Percentiles rank a stretch among this genome's conserved stretches.
phyloP scores from a whole-genome alignment of 345 rosid genomes.

The Aegle marmelos region DNA sequence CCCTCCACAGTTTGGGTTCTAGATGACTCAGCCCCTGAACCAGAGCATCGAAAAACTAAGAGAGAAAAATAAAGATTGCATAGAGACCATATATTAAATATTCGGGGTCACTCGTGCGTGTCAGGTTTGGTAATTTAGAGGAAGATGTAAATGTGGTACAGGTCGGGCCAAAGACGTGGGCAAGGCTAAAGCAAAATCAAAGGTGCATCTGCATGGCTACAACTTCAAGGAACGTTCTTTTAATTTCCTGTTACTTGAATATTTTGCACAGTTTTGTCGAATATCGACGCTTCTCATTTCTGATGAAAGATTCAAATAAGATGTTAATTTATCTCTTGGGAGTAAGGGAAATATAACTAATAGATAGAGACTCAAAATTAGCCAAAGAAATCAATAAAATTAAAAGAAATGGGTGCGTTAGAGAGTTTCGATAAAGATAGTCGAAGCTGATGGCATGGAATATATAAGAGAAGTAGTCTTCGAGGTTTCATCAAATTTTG shows the following conservation, averaged over 20 bases:
- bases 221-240: constrained; percentile 41
- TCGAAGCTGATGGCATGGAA: constrained; percentile 47
- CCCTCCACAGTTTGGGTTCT: no score
- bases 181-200: constrained; percentile 30
- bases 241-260: not conserved
- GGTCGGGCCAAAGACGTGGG: constrained; percentile 3
- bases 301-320: constrained; percentile 1
- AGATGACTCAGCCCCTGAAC: no score
- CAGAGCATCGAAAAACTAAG: not conserved
- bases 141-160: not conserved
- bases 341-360: not conserved
- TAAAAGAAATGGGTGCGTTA: constrained; percentile 5
- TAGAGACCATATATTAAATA: not conserved
- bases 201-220: constrained; percentile 56
- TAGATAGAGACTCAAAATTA: not conserved
- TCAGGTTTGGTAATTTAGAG: constrained; percentile 32
- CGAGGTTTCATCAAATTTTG: constrained; percentile 53
- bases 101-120: constrained; percentile 38
- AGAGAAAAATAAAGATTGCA: not conserved
- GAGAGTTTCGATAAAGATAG: constrained; percentile 41
- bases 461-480: constrained; percentile 30
- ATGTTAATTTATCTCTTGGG: no score
- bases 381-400: no score
- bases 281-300: no score
- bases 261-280: not conserved